phyloP scores from a whole-genome alignment of 2,329 filamentous ascomycete genomes.

The Monosporascus cannonballus region DNA sequence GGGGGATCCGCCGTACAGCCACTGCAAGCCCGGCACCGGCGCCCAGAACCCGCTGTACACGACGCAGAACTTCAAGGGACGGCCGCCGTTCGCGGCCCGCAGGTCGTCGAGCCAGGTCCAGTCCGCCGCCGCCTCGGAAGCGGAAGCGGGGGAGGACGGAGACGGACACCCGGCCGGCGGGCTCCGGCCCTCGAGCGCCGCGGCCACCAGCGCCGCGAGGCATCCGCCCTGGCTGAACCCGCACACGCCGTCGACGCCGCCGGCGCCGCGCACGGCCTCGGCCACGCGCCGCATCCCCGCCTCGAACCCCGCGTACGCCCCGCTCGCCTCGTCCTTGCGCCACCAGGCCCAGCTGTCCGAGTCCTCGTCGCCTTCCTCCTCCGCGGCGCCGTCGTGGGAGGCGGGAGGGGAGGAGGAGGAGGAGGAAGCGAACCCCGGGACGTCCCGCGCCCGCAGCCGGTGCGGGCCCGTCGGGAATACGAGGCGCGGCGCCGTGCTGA shows the following conservation, averaged over 20 bases:
- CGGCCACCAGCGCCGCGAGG: slow-evolving; percentile 64
- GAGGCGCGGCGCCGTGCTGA: slow-evolving; percentile 47
- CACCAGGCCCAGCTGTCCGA: slow-evolving; percentile 79
- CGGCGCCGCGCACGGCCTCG: slow-evolving; percentile 52
- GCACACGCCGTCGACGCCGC: slow-evolving; percentile 69
- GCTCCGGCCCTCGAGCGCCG: slow-evolving; percentile 56
- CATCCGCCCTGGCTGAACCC: slow-evolving; percentile 81
- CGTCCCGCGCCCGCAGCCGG: slow-evolving; percentile 56
- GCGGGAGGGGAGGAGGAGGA: slow-evolving; percentile 17
- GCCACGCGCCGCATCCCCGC: slow-evolving; percentile 61
- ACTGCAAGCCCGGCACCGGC: slow-evolving; percentile 22
- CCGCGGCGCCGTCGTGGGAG: slow-evolving; percentile 29
- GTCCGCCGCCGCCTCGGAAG: slow-evolving; percentile 19
- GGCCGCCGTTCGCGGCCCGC: slow-evolving; percentile 41
- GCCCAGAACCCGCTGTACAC: slow-evolving; percentile 62
- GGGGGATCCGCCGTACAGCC: slow-evolving; percentile 20
- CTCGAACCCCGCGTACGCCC: slow-evolving; percentile 63
- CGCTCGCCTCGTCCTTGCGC: slow-evolving; percentile 60
- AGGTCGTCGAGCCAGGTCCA: slow-evolving; percentile 38
- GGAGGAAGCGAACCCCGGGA: slow-evolving; percentile 57
- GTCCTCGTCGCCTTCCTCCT: slow-evolving; percentile 39
- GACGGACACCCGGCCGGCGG: slow-evolving; percentile 5
- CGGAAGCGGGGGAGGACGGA: slow-evolving; percentile 7
- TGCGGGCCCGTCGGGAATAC: slow-evolving; percentile 66
- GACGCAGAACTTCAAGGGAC: slow-evolving; percentile 51